Conservation (phyloP, 371 early-diverging fungal genomes). For the Thermomucor indicae-seudaticae region DNA sequence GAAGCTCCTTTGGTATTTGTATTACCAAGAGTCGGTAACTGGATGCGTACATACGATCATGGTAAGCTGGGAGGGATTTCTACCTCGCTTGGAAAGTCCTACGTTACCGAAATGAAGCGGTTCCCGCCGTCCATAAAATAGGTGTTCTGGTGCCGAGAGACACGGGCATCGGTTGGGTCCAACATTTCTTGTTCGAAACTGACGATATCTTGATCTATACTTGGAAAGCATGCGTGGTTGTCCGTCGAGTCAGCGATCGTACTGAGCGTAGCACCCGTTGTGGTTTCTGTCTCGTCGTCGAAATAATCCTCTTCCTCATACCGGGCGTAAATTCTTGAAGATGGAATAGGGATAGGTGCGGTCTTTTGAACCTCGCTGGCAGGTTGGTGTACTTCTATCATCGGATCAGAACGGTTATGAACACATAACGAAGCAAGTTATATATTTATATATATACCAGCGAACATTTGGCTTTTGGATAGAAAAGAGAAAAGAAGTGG, state of each 20-base stretch:
- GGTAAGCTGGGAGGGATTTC: neutral
- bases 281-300: slow-evolving; percentile 23
- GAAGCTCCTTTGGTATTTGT: slow-evolving; percentile 17
- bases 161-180: neutral
- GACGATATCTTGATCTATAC: neutral
- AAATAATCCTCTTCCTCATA: slow-evolving; percentile 28
- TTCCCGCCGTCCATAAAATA: slow-evolving; percentile 35
- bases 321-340: too few relatives aligned
- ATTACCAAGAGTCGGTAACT: slow-evolving; percentile 28
- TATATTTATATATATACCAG: too few relatives aligned
- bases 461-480: too few relatives aligned
- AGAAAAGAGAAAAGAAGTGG: too few relatives aligned
- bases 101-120: slow-evolving; percentile 19
- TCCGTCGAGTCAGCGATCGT: slow-evolving; percentile 6
- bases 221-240: neutral
- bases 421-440: too few relatives aligned
- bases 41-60: slow-evolving; percentile 11
- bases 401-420: too few relatives aligned
- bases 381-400: too few relatives aligned
- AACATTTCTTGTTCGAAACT: slow-evolving; percentile 6
- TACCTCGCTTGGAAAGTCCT: neutral
- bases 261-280: slow-evolving; percentile 8
- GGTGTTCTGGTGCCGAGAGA: slow-evolving; percentile 17
- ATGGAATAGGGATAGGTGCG: slow-evolving; percentile 4
- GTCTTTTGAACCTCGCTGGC: neutral